Percentiles rank a stretch among this genome's conserved stretches.
phyloP scores from a whole-genome alignment of 2,329 filamentous ascomycete genomes.

The Zymoseptoria tritici region DNA sequence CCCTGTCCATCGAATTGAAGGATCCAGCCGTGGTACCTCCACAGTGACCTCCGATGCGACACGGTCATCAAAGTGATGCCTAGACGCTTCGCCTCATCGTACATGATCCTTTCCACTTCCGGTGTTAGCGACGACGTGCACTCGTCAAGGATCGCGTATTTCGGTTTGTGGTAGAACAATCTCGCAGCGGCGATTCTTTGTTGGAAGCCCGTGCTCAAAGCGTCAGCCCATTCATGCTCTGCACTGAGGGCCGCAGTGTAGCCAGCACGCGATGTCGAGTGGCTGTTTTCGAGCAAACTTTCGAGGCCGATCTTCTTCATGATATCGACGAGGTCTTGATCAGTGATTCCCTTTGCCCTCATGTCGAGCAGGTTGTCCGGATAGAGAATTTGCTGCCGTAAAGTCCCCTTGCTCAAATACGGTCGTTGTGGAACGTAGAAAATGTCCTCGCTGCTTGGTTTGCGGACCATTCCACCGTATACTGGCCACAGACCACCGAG shows the following conservation, averaged over 20 bases:
- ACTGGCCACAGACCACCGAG: slow-evolving; percentile 95
- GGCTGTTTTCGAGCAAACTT: slow-evolving; percentile 68
- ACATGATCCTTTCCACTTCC: slow-evolving; percentile 93
- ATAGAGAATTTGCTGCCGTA: slow-evolving; percentile 97
- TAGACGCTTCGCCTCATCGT: slow-evolving; percentile 85
- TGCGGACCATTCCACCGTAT: slow-evolving; percentile 87
- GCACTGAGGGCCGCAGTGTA: slow-evolving; percentile 59
- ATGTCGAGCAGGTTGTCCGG: slow-evolving; percentile 83
- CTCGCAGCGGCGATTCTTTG: slow-evolving; percentile 95
- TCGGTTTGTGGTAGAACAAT: slow-evolving; percentile 85
- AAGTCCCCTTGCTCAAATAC: slow-evolving; percentile 80
- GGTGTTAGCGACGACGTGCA: slow-evolving; percentile 94
- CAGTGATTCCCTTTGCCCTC: slow-evolving; percentile 74
- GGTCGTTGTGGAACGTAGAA: slow-evolving; percentile 97
- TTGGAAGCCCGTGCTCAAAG: slow-evolving; percentile 84
- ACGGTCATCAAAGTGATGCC: slow-evolving; percentile 97
- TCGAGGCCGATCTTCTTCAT: slow-evolving; percentile 76
- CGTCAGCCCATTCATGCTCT: slow-evolving; percentile 93
- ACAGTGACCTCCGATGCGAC: slow-evolving; percentile 79
- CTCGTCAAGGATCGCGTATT: slow-evolving; percentile 94
- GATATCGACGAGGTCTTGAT: slow-evolving; percentile 69
- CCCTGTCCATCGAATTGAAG: slow-evolving; percentile 96
- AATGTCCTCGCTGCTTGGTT: slow-evolving; percentile 85
- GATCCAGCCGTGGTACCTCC: slow-evolving; percentile 94
- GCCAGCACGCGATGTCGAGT: slow-evolving; percentile 23